phyloP scores from a whole-genome alignment of 2,329 filamentous ascomycete genomes.

The Diplodia intermedia region DNA sequence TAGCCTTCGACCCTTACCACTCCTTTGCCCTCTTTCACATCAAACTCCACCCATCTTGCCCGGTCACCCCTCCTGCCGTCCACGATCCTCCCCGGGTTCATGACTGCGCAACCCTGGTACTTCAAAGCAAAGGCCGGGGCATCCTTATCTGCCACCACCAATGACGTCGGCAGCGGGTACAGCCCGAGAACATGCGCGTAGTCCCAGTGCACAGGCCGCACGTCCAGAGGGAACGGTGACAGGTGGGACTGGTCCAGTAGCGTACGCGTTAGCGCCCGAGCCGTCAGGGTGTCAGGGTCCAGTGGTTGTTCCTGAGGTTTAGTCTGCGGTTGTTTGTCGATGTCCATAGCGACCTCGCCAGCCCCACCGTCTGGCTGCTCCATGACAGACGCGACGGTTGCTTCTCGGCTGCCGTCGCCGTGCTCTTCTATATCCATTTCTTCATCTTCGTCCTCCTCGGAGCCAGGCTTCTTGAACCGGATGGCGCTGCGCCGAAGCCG shows the following conservation, averaged over 20 bases:
- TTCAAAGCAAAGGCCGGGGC: constrained; percentile 84
- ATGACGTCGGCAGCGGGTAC: constrained; percentile 84
- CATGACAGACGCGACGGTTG: constrained; percentile 38
- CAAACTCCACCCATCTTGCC: constrained; percentile 88
- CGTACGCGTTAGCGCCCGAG: constrained; percentile 85
- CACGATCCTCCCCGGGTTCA: constrained; percentile 86
- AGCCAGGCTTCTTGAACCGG: constrained; percentile 63
- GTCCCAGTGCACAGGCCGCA: constrained; percentile 89
- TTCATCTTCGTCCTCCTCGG: constrained; percentile 46
- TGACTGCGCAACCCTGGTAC: constrained; percentile 93
- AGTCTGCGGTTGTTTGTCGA: constrained; percentile 36
- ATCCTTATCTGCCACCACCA: constrained; percentile 83
- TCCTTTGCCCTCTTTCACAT: constrained; percentile 41
- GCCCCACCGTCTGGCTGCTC: constrained; percentile 46
- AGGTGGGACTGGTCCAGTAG: constrained; percentile 89
- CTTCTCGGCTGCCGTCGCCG: constrained; percentile 42
- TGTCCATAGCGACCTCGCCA: constrained; percentile 52
- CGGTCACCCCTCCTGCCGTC: constrained; percentile 61
- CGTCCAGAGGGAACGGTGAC: constrained; percentile 80
- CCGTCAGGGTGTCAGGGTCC: constrained; percentile 55
- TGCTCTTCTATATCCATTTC: constrained; percentile 49
- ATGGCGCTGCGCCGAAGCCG: constrained; percentile 80
- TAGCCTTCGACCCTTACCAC: constrained; percentile 38
- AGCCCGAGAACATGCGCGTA: constrained; percentile 76
- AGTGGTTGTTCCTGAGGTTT: constrained; percentile 35